These are phyloP conservation scores for Gleditsia sinensis DNA, from an alignment of 306 rosid genomes.

Conservation along the genomic window DNA sequence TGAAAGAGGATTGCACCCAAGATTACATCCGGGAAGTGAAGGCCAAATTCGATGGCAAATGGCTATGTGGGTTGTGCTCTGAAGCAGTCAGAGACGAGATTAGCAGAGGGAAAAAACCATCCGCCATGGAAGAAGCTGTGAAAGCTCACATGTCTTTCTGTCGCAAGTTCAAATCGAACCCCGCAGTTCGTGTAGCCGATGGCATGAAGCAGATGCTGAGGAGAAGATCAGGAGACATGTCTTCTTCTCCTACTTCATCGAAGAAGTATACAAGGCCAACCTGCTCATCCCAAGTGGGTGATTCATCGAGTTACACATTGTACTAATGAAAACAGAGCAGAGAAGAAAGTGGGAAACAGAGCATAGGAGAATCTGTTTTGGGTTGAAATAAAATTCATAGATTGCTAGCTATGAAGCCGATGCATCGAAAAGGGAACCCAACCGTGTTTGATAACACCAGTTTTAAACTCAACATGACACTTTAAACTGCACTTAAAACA, in stretches of 20 bases:
- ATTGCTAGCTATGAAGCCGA: no score
- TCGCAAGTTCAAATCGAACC: conserved; percentile 73
- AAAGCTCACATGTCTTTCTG: conserved; percentile 95
- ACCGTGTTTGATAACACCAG: no score
- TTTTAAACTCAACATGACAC: no score
- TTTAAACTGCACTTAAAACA: no score
- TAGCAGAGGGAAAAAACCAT: conserved; percentile 52
- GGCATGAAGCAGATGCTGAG: conserved; percentile 91
- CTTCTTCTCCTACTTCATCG: conserved; percentile 48
- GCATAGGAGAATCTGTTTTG: not conserved
- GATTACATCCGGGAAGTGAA: conserved; percentile 70
- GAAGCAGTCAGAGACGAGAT: conserved; percentile 90
- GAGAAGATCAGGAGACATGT: conserved; percentile 60
- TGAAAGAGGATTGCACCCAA: conserved; percentile 88
- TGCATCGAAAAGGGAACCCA: no score
- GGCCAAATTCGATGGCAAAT: conserved; percentile 77
- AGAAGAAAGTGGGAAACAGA: not conserved
- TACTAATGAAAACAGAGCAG: conserved; percentile 30
- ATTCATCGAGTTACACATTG: conserved; percentile 54
- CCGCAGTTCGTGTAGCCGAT: conserved; percentile 77
- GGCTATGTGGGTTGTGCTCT: conserved; percentile 96
- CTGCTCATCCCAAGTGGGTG: conserved; percentile 65
- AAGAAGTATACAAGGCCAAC: conserved; percentile 55
- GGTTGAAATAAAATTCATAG: conserved; percentile 45
- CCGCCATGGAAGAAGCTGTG: conserved; percentile 75